phyloP scores from a whole-genome alignment of 2,329 filamentous ascomycete species.

The Calonectria pteridis region DNA sequence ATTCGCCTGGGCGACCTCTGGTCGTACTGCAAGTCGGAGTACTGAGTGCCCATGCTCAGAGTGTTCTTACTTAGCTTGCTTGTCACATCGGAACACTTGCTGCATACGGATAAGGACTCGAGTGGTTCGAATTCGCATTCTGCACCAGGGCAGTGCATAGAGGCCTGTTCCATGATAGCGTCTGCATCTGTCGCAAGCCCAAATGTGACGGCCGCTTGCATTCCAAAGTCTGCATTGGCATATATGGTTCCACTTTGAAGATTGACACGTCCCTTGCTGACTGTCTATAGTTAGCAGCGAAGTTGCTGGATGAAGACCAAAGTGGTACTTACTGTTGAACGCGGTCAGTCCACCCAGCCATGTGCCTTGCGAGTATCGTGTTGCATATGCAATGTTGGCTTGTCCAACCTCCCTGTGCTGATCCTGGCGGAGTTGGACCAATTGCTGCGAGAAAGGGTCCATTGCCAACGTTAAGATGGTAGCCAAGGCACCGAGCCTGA shows the following conservation, averaged over 20 bases:
- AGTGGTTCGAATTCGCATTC: slow-evolving; percentile 18
- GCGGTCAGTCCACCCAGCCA: background rate
- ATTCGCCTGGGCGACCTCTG: background rate
- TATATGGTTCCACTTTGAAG: background rate
- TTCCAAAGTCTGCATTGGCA: slow-evolving; percentile 26
- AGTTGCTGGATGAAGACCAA: no score
- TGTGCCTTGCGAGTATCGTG: slow-evolving; percentile 22
- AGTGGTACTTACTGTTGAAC: background rate
- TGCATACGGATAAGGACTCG: slow-evolving; percentile 23
- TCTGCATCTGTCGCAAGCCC: slow-evolving; percentile 10
- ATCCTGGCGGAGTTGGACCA: slow-evolving; percentile 23
- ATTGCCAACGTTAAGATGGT: slow-evolving; percentile 32
- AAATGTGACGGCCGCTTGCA: slow-evolving; percentile 27
- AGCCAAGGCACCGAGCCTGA: slow-evolving; percentile 28
- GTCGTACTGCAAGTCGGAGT: background rate
- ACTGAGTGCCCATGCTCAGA: background rate
- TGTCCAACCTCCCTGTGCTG: background rate
- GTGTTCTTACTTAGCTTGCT: background rate
- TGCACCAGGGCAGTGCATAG: background rate
- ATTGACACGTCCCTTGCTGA: slow-evolving; percentile 8
- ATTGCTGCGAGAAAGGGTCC: slow-evolving; percentile 32
- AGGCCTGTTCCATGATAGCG: slow-evolving; percentile 9
- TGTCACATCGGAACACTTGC: slow-evolving; percentile 22
- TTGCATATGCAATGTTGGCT: slow-evolving; percentile 16
- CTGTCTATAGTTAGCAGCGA: background rate